A percentile compares a stretch with the other conserved stretches of the same genome.
Conservation (phyloP, 225 moss, liverwort and hornwort genomes). For the Marchantia polymorpha region DNA sequence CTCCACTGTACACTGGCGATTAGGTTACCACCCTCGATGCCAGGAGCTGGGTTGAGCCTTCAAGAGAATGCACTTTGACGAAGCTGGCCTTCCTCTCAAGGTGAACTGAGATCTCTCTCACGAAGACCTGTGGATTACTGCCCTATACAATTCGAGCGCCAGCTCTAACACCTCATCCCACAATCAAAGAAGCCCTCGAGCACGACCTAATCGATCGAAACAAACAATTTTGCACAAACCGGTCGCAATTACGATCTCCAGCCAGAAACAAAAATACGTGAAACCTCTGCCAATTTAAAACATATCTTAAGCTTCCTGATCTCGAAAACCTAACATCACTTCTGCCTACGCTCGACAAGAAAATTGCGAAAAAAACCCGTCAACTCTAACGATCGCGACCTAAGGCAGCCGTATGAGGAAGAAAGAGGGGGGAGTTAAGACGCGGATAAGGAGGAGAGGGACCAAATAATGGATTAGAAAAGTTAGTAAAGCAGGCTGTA, state of each 20-base stretch:
- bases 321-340: slow-evolving; percentile 24
- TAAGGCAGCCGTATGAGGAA: slow-evolving; percentile 20
- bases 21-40: not conserved
- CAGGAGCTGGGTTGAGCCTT: not conserved
- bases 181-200: slow-evolving; percentile 5
- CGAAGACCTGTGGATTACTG: not conserved
- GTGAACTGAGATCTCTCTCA: not conserved
- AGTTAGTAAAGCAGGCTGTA: not conserved
- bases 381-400: slow-evolving; percentile 18
- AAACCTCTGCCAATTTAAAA: slow-evolving; percentile 4
- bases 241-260: slow-evolving; percentile 21
- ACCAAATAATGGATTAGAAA: not conserved
- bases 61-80: slow-evolving; percentile 7
- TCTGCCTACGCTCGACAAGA: slow-evolving; percentile 11
- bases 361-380: slow-evolving; percentile 5
- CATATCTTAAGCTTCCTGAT: slow-evolving; percentile 8
- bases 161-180: slow-evolving; percentile 12
- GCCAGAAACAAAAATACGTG: slow-evolving; percentile 15
- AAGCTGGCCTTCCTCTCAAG: not conserved
- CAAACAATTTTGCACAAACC: slow-evolving; percentile 5
- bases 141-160: slow-evolving; percentile 18
- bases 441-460: slow-evolving; percentile 6
- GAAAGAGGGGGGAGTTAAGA: slow-evolving; percentile 9
- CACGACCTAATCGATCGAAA: slow-evolving; percentile 1
- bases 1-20: slow-evolving; percentile 14